Evolutionary conservation across 1,139 yeast species (phyloP).

Genomic region (Debaryomycetaceae sp.): DNA sequence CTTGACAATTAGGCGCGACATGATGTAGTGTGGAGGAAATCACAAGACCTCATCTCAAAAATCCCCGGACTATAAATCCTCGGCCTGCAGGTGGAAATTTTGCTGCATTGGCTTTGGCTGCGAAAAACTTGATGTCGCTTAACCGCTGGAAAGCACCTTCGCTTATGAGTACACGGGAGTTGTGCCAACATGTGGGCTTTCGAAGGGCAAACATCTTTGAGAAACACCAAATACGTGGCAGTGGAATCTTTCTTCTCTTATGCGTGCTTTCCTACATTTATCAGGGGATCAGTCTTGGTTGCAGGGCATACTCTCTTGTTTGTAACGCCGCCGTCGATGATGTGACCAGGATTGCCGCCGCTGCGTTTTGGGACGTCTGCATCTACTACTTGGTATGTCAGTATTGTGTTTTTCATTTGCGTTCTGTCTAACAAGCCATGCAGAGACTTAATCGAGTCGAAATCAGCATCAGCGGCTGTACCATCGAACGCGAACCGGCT

Average conservation of each 20-base stretch:
- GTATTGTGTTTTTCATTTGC: not conserved
- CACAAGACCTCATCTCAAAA: too few relatives aligned
- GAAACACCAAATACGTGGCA: not conserved
- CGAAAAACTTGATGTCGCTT: constrained; percentile 1
- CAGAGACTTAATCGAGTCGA: constrained; percentile 26
- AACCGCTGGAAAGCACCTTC: constrained; percentile 1
- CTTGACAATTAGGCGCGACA: constrained; percentile 95
- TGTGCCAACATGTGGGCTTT: constrained; percentile 1
- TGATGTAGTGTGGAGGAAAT: constrained; percentile 13
- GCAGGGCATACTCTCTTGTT: constrained; percentile 6
- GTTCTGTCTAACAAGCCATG: constrained; percentile 3
- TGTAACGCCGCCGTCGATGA: constrained; percentile 20
- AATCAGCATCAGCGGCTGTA: constrained; percentile 32
- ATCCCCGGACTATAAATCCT: too few relatives aligned
- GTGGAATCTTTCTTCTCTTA: not conserved
- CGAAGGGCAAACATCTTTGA: constrained; percentile 7
- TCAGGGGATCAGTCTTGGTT: not conserved
- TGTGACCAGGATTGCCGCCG: constrained; percentile 12
- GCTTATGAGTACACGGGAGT: not conserved
- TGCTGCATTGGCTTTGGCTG: not conserved
- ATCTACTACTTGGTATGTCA: constrained; percentile 22
- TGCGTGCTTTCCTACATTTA: not conserved
- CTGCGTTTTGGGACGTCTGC: constrained; percentile 26
- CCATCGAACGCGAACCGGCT: constrained; percentile 34
- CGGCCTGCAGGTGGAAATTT: not conserved